Conservation (phyloP, 345 rosid genomes). For the Orychophragmus violaceus region DNA sequence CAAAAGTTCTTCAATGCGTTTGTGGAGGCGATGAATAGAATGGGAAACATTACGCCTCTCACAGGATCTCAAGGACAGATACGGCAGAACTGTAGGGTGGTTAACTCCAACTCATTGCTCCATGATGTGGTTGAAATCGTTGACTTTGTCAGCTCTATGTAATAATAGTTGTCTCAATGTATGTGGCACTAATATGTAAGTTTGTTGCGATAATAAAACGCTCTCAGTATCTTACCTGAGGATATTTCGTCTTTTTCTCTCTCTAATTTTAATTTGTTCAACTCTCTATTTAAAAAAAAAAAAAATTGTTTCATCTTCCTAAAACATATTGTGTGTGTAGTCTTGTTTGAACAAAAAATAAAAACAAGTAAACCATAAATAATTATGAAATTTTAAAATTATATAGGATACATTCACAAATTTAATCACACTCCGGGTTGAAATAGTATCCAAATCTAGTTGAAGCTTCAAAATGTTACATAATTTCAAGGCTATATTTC, state of each 20-base stretch:
- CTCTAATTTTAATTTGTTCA: neutral
- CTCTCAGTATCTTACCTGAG: neutral
- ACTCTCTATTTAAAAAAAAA: no score
- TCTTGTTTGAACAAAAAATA: no score
- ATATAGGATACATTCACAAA: no score
- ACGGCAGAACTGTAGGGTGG: slow-evolving; percentile 44
- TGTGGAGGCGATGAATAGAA: no score
- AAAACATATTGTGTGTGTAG: no score
- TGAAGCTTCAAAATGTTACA: no score
- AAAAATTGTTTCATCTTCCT: no score
- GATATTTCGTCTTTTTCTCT: neutral
- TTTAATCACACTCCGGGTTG: no score
- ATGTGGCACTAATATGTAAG: neutral
- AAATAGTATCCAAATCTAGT: no score
- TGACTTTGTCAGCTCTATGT: slow-evolving; percentile 4
- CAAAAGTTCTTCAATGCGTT: slow-evolving; percentile 38
- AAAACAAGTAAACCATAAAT: no score
- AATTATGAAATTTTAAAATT: no score
- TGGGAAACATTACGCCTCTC: slow-evolving; percentile 43
- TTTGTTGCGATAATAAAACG: neutral
- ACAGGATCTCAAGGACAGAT: slow-evolving; percentile 49
- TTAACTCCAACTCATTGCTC: neutral
- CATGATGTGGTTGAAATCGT: neutral
- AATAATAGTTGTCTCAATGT: neutral
- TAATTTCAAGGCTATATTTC: no score